Evolutionary conservation across 768 basidiomycete genomes (phyloP), one percentile per base, ranked within the genome.

Genomic region (Chalciporus piperatus): DNA sequence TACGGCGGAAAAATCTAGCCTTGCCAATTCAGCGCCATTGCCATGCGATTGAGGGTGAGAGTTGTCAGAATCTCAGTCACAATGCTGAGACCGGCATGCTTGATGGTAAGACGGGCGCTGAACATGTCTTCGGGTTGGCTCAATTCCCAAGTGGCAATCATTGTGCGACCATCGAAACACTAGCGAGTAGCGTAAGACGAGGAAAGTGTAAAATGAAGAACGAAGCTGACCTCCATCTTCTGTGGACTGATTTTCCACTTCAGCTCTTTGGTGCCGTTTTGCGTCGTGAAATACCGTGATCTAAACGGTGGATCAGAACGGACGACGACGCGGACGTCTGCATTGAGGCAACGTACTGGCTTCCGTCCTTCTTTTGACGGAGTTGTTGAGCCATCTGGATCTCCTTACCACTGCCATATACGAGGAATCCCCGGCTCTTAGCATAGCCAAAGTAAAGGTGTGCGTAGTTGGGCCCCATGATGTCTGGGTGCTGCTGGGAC

Each of bases 381-480:
- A 82, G 65, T 30, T 80, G 73, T 55, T 81, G 73, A 3, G 68
- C 65, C 88, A 92, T 90, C 6, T 76, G 69, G 37, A 76, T 64
- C 25, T 75, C 76, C 19, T 73, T 71, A 54, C 79, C 81, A 51
- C 84, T 86, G 4, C 89, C 88, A 50, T 89, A 89, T 39, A 80
- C 76, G 46, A 89, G 69, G 58, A 82, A 82, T 3, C 89, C 89
- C 4, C 80, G 77, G 3, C 74, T 59, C 48, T 74, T 77, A 38
- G 73, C 73, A 6, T 89, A 87, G 1, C 89, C 89, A 52, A 91
- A 82, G 61, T 88, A 90, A 54, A 89, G 79, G 63, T 77, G 88
- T 6, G 89, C 82, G 37, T 80, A 85, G 52, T 76, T 80, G n/a
- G 89, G 89, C n/a, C 89, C 89, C 82, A 89, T 84, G 56, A 89